Evolutionary conservation across 805 yeast genomes (phyloP), one percentile per base, ranked within the genome.

Genomic region (Nakazawaea holstii): DNA sequence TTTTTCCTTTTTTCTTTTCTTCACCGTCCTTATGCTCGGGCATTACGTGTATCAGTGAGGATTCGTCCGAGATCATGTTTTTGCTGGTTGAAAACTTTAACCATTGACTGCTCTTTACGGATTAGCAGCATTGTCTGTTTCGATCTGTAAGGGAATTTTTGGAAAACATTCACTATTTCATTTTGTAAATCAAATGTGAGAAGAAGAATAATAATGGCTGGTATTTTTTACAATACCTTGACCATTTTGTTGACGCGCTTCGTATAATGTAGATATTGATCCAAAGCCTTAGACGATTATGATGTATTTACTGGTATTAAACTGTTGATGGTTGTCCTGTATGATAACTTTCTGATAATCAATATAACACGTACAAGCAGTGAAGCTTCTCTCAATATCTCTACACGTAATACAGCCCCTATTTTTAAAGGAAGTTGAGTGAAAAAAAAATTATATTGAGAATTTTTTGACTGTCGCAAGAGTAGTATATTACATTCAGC

Each of bases 1-100:
- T 35, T 39, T 31, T 33, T 26, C 33, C 8, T 42, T 27, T 43
- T 26, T 43, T 35, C 43, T 38, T 44, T 40, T 39, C 51, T 36
- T 48, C 45, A 43, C 51, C 51, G 48, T 43, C 48, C 51, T 48
- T 48, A 89, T 92, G 98, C 99, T 86, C 85, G 99, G 98, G 98
- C 96, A 92, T 90, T 92, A 94, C 98, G 96, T 96, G 95, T 89
- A 90, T 92, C 98, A 91, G 96, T 92, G 99, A 92, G 98, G 99
- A 94, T 90, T 91, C 96, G 97, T 94, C 99, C 98, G 99, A 92
- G 99, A 90, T 91, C 95, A 96, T 92, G 98, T 94, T 88, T 92
- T 92, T 92, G 99, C 99, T 92, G 96, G 97, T 92, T 94, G 97
- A 94, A 92, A 94, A 88, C 91, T 88, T 81, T 48, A 84, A 86